These are phyloP conservation scores for Eucalyptus shirleyi DNA, from an alignment of 345 rosid genomes.

Conservation along the genomic window DNA sequence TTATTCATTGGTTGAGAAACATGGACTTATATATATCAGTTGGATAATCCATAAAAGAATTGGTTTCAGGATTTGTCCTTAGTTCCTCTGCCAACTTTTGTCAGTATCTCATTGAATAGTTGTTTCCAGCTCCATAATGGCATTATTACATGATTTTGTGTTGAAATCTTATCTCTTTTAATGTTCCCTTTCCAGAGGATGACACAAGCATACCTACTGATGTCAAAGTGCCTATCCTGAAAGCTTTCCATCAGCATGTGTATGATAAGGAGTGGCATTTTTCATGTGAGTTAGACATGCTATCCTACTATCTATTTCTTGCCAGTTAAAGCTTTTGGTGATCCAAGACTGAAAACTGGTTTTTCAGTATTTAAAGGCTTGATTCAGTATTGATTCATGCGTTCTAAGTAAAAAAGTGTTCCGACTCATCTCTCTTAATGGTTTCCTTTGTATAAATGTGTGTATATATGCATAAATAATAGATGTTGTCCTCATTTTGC, in stretches of 20 bases:
- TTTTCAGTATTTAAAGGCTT: background rate
- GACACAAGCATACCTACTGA: constrained; percentile 85
- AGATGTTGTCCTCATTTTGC: background rate
- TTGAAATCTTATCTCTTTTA: background rate
- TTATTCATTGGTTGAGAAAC: too few species aligned
- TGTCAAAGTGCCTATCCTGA: constrained; percentile 82
- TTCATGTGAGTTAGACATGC: constrained; percentile 48
- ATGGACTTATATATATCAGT: background rate
- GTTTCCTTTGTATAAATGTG: background rate
- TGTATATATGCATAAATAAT: background rate
- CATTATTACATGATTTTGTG: background rate
- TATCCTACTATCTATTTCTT: background rate
- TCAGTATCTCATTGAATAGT: background rate
- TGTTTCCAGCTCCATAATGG: background rate
- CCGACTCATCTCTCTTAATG: background rate
- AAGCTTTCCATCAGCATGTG: constrained; percentile 68
- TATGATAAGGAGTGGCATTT: constrained; percentile 82
- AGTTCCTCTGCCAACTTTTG: background rate
- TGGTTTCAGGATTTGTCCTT: background rate
- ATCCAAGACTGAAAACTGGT: background rate
- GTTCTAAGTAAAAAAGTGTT: background rate
- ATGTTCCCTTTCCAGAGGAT: constrained; percentile 59
- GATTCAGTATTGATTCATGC: background rate
- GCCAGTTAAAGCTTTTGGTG: background rate
- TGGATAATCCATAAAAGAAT: background rate